Evolutionary conservation across 2,329 filamentous ascomycete species (phyloP), one percentile per base, ranked within the genome.

Genomic region (Lasiodiplodia theobromae): DNA sequence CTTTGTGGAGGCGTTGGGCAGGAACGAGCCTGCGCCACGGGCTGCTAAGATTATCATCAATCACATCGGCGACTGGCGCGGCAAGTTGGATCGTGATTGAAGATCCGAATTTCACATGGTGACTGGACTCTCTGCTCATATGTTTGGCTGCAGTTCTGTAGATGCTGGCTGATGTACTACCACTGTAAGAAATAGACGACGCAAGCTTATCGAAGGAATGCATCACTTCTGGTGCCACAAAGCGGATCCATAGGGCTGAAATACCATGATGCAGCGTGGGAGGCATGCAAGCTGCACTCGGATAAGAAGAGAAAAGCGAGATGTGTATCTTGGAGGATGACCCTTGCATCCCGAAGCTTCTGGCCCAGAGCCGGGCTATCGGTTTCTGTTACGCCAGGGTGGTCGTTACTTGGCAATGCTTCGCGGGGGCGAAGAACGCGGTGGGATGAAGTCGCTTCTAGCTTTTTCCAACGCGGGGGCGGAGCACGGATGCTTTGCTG

Each of bases 1-100:
- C 79, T 99, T 99, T 80, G 95, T 99, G 34, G 96, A 99, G 84
- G 96, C 94, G 14, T 90, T 99, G 76, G 96, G 96, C 21, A 86
- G 96, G 71, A 96, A 99, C 82, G 94, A 98, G 82, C 97, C 93
- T 52, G 93, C 95, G 0, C 91, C 96, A 71, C 88, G 93, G 75
- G 96, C 91, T 1, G 92, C 94, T 7, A 90, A 89, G 81, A 84
- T 97, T 69, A 97, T 99, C 67, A 81, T 91, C 70, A 90, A 92
- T 71, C 96, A 99, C 80, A 91, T 98, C 78, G 91, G 90, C 58
- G 91, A 93, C 77, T 92, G 90, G 90, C 87, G 86, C 77, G 85
- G 86, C 62, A 84, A 83, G 34, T 76, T 90, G 70, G 86, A 88
- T 76, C 83, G 77, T 57, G 74, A 73, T 31, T 72, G 52, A 64